phyloP scores from a whole-genome alignment of 345 rosid genomes.

The Aquilaria malaccensis region DNA sequence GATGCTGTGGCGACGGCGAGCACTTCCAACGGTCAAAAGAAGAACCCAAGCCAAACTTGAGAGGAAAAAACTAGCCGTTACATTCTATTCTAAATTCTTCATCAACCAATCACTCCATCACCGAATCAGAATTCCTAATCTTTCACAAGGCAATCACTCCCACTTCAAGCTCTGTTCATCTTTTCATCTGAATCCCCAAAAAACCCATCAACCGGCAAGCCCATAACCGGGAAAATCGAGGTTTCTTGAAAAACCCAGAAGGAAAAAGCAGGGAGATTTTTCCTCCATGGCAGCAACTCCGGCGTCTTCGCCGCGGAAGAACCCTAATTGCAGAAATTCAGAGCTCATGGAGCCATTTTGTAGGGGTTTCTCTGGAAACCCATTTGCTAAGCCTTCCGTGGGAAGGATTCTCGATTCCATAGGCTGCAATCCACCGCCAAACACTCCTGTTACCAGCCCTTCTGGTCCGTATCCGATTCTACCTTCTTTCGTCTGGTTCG shows the following conservation, averaged over 20 bases:
- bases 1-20: no score
- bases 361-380: constrained; percentile 57
- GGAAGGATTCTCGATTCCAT: constrained; percentile 17
- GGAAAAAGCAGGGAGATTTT: not conserved
- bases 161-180: constrained; percentile 5
- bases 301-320: constrained; percentile 23
- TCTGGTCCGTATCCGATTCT: constrained; percentile 33
- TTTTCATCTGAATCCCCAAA: constrained; percentile 1
- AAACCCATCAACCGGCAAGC: not conserved
- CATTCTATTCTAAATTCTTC: not conserved
- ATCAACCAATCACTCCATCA: not conserved
- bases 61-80: constrained; percentile 31
- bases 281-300: constrained; percentile 27
- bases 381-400: constrained; percentile 41
- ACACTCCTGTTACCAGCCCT: constrained; percentile 53
- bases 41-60: no score
- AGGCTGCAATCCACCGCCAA: constrained; percentile 29
- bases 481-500: no score
- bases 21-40: constrained; percentile 28
- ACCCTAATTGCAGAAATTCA: constrained; percentile 45
- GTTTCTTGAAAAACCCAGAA: no score
- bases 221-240: no score
- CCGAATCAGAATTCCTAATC: constrained; percentile 6
- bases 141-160: constrained; percentile 16
- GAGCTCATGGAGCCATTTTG: constrained; percentile 52